Conservation (phyloP, 2,329 filamentous ascomycete species). For the Penicillium occitanis region DNA sequence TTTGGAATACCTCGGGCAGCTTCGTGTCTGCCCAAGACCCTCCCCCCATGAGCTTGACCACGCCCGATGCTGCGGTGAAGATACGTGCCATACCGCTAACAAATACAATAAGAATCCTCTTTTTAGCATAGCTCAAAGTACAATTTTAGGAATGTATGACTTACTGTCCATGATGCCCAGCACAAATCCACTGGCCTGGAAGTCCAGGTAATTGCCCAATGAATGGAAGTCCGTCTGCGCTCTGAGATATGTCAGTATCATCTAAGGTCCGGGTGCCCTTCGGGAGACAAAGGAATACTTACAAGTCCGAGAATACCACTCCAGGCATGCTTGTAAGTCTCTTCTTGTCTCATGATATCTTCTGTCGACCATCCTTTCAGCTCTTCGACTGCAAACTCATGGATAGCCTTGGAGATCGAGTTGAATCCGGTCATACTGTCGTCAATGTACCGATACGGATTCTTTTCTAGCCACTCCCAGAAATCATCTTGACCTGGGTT, state of each 20-base stretch:
- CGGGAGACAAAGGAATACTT: not conserved
- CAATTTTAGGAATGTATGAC: not conserved
- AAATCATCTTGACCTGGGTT: constrained; percentile 8
- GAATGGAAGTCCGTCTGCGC: constrained; percentile 5
- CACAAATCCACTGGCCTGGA: constrained; percentile 11
- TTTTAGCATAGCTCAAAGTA: not conserved
- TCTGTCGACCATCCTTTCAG: constrained; percentile 1
- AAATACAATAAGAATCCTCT: not conserved
- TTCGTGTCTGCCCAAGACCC: constrained; percentile 1
- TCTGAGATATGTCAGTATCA: not conserved
- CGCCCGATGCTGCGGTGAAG: constrained; percentile 10
- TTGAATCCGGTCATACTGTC: constrained; percentile 4
- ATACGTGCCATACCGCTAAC: constrained; percentile 7
- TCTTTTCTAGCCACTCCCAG: not conserved
- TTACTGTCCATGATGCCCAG: constrained; percentile 10
- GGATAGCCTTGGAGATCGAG: not conserved
- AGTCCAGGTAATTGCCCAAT: constrained; percentile 9
- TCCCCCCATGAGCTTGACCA: constrained; percentile 6
- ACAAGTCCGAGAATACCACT: constrained; percentile 9
- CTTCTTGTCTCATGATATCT: not conserved
- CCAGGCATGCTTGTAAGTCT: not conserved
- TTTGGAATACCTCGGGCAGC: constrained; percentile 10
- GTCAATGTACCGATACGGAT: not conserved
- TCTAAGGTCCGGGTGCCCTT: not conserved
- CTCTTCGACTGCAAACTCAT: constrained; percentile 1